Base-by-base conservation (phyloP, 2,329 filamentous ascomycete species). In the Fusarium illudens region DNA sequence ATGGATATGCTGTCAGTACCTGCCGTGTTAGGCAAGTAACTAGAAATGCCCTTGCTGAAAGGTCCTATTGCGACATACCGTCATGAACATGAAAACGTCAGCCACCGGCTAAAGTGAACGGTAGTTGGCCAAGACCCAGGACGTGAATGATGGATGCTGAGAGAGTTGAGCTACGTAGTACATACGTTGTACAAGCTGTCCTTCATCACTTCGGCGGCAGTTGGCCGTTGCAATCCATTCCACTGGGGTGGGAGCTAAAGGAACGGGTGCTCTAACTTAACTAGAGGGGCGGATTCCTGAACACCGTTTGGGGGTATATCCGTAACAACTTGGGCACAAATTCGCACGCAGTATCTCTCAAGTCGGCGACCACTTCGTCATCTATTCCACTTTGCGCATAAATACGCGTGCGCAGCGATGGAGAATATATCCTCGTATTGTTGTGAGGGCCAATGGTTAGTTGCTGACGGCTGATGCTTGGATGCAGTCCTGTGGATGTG, bases 11-110 rank as follows among this genome's bases (percentile, higher is more conserved):
- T 51, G 29, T 33, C 50, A 29, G 39, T 52, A 57, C 57, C 62
- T 68, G 48, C 66, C 54, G 11, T 39, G 62, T 69, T 68, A 39
- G 66, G 66, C 34, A 66, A 69, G 58, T 56, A 50, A 57, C 44
- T 52, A 29, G 29, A 44, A 50, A 50, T 44, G 36, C 17, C 51
- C 52, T 39, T 33, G 49, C 30, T 25, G 51, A 58, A 29, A 33
- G 48, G 22, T 34, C 56, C 36, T 51, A 51, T 30, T 25, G 51
- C 53, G 52, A 50, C 36, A 50, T 32, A 25, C 33, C 15, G 29
- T 54, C 25, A 13, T 20, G 33, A 37, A 32, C 55, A 49, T 51
- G 54, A 20, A 53, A 46, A 33, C 34, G 32, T 62, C 44, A 55
- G 50, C 30, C 30, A 56, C 57, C 62, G 66, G 66, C 54, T 60